These are phyloP conservation scores for Mariannaea elegans DNA, from an alignment of 2,329 filamentous ascomycete species.

Conservation along the genomic window DNA sequence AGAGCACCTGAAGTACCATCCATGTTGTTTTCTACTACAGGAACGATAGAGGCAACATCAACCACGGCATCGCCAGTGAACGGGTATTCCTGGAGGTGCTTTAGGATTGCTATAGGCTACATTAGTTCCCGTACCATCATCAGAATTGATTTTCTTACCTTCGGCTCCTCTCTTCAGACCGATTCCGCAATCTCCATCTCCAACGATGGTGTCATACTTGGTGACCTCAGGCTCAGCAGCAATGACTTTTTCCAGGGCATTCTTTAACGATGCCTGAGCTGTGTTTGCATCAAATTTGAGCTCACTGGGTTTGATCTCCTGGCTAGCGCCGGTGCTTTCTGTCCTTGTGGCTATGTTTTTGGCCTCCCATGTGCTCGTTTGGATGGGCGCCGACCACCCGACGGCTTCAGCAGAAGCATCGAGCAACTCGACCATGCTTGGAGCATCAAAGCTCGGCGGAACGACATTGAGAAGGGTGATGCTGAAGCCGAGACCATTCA, in stretches of 20 bases:
- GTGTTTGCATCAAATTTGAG: conserved; percentile 61
- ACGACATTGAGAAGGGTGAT: conserved; percentile 74
- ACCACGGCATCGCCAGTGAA: conserved; percentile 62
- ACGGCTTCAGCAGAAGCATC: conserved; percentile 75
- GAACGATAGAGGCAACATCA: conserved; percentile 61
- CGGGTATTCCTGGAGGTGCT: conserved; percentile 55
- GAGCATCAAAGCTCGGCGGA: conserved; percentile 64
- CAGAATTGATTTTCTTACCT: conserved; percentile 52
- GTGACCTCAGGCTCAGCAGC: conserved; percentile 76
- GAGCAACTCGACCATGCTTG: conserved; percentile 73
- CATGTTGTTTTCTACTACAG: conserved; percentile 66
- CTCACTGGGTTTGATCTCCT: conserved; percentile 54
- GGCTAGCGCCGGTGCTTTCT: conserved; percentile 43
- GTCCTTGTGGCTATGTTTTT: conserved; percentile 59
- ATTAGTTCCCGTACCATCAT: conserved; percentile 28
- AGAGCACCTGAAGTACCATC: conserved; percentile 70
- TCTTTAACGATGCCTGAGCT: conserved; percentile 62
- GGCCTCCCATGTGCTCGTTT: conserved; percentile 70
- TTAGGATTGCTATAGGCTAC: conserved; percentile 56
- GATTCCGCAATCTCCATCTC: conserved; percentile 90
- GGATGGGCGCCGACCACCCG: conserved; percentile 74
- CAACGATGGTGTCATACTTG: conserved; percentile 81
- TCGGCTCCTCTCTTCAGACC: conserved; percentile 89
- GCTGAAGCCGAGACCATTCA: conserved; percentile 81
- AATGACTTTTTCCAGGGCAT: conserved; percentile 69